Evolutionary conservation across 106 monocot genomes (phyloP).

Genomic region (Acanthochlamys bracteata): DNA sequence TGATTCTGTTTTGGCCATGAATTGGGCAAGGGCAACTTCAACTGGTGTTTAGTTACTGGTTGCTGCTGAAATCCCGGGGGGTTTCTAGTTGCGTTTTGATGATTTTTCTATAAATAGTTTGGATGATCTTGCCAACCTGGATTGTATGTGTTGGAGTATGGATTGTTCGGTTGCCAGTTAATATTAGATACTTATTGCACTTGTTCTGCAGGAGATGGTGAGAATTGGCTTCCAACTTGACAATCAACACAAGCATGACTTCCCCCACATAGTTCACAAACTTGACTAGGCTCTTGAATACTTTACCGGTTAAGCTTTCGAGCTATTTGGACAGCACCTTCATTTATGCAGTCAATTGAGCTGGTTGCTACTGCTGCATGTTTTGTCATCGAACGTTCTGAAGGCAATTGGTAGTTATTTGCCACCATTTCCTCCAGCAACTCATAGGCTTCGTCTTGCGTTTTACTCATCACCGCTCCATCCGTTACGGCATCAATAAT

Average conservation of each 20-base stretch:
- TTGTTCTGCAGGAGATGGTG: not conserved
- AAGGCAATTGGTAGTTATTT: slow-evolving; percentile 6
- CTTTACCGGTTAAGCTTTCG: not conserved
- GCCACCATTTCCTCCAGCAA: slow-evolving; percentile 6
- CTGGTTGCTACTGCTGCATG: not conserved
- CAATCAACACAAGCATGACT: no score
- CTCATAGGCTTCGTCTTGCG: not conserved
- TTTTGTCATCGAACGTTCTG: not conserved
- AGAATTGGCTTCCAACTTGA: not conserved
- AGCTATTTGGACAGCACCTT: not conserved
- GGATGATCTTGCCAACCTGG: slow-evolving; percentile 2
- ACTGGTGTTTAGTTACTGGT: not conserved
- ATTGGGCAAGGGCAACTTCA: not conserved
- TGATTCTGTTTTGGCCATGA: not conserved
- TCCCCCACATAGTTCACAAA: not conserved
- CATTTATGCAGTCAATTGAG: not conserved
- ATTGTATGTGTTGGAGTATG: not conserved
- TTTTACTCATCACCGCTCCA: slow-evolving; percentile 1
- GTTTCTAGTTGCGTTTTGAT: not conserved
- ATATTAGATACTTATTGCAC: not conserved
- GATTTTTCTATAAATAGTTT: not conserved
- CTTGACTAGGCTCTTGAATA: no score
- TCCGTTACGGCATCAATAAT: not conserved
- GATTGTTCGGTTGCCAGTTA: not conserved
- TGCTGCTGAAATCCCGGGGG: not conserved